These are phyloP conservation scores for Chlamydomonas sp. DNA, from an alignment of 139 green algal species.

Conservation along the genomic window DNA sequence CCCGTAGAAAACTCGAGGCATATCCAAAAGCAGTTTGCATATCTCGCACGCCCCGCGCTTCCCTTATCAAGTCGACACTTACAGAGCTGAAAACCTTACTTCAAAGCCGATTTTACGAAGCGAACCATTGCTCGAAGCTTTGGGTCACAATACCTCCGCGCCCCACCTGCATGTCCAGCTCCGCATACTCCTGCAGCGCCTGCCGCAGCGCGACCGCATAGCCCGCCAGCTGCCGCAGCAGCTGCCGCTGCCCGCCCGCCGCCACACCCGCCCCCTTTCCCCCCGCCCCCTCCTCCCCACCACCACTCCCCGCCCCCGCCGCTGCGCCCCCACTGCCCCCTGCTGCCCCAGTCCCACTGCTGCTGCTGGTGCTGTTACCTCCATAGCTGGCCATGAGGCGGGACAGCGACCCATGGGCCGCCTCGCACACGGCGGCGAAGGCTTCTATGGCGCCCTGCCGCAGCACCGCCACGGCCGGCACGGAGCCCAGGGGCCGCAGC, in stretches of 20 bases:
- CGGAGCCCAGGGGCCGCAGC: slow-evolving; percentile 3
- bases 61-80: too few relatives aligned
- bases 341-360: background rate
- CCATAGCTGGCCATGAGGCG: background rate
- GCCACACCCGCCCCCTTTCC: background rate
- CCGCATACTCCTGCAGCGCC: slow-evolving; percentile 5
- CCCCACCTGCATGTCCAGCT: slow-evolving; percentile 20
- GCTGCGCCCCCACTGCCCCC: background rate
- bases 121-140: background rate
- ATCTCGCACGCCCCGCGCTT: too few relatives aligned
- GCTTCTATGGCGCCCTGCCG: background rate
- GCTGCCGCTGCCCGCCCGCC: background rate
- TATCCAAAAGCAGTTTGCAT: too few relatives aligned
- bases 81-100: too few relatives aligned
- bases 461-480: background rate
- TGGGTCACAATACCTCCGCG: background rate
- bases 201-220: background rate
- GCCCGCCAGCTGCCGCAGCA: background rate
- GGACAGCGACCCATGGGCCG: background rate
- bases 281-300: background rate
- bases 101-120: background rate
- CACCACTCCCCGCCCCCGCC: background rate
- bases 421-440: slow-evolving; percentile 18
- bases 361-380: background rate
- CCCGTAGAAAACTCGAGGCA: too few relatives aligned